Evolutionary conservation across 495 filamentous ascomycete genomes (phyloP).

Genomic region (Baudoinia panamericana): DNA sequence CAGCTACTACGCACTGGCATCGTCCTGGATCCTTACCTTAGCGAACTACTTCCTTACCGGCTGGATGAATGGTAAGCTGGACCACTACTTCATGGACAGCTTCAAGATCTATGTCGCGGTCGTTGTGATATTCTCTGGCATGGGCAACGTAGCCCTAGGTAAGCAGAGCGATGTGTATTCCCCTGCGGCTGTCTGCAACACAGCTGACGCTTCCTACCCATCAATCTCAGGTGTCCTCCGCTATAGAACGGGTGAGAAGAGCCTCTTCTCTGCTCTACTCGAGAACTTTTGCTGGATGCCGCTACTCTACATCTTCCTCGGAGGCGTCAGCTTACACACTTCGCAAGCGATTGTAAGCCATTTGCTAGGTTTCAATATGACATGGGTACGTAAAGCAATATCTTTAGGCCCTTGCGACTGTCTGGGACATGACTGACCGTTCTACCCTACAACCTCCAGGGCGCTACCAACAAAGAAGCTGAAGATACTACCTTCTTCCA

Average conservation of each 20-base stretch:
- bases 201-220: no score
- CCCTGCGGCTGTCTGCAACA: no score
- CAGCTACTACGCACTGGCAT: conserved; percentile 77
- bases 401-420: no score
- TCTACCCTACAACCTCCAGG: conserved; percentile 39
- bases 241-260: conserved; percentile 32
- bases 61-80: conserved; percentile 35
- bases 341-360: conserved; percentile 35
- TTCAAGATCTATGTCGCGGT: conserved; percentile 38
- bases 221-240: conserved; percentile 34
- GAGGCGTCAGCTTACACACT: conserved; percentile 35
- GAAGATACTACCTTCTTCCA: conserved; percentile 47
- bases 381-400: no score
- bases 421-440: conserved; percentile 21
- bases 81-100: conserved; percentile 37
- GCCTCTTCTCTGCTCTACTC: conserved; percentile 24
- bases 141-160: conserved; percentile 37
- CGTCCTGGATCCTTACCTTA: conserved; percentile 64
- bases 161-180: no score
- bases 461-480: conserved; percentile 42
- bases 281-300: conserved; percentile 37
- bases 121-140: conserved; percentile 34
- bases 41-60: conserved; percentile 65
- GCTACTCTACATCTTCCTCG: conserved; percentile 35
- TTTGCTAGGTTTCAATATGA: conserved; percentile 36